A percentile compares a stretch with the other conserved stretches of the same genome.
phyloP scores from a whole-genome alignment of 768 basidiomycete genomes.

The Leccinum subtestaceum region DNA sequence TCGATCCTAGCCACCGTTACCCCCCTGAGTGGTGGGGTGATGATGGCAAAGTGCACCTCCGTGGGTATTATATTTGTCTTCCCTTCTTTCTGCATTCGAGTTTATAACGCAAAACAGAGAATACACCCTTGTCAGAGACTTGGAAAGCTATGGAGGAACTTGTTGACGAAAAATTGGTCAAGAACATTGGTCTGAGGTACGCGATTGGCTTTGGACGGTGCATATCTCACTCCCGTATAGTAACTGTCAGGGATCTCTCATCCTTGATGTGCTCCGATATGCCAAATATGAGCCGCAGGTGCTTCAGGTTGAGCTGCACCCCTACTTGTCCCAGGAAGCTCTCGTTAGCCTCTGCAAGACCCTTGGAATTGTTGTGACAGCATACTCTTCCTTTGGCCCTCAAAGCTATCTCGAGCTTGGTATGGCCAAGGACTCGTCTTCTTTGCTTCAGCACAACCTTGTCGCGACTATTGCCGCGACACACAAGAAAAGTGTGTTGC shows the following conservation, averaged over 20 bases:
- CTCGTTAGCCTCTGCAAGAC: slow-evolving; percentile 43
- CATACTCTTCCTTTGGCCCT: slow-evolving; percentile 55
- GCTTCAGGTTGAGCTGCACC: slow-evolving; percentile 60
- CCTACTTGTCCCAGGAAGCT: slow-evolving; percentile 49
- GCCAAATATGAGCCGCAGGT: slow-evolving; percentile 61
- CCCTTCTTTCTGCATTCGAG: neutral
- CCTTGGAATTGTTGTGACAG: slow-evolving; percentile 51
- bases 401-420: slow-evolving; percentile 64
- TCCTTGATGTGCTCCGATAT: slow-evolving; percentile 77
- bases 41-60: slow-evolving; percentile 63
- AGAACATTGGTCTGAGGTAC: slow-evolving; percentile 78
- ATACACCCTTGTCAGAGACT: slow-evolving; percentile 75
- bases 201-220: slow-evolving; percentile 3
- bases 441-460: slow-evolving; percentile 50
- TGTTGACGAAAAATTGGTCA: slow-evolving; percentile 64
- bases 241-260: slow-evolving; percentile 69
- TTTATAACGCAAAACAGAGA: slow-evolving; percentile 38
- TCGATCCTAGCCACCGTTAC: slow-evolving; percentile 71
- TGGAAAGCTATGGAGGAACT: slow-evolving; percentile 82
- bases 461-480: slow-evolving; percentile 46
- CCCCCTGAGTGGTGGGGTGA: slow-evolving; percentile 83
- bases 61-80: slow-evolving; percentile 36
- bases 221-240: slow-evolving; percentile 34
- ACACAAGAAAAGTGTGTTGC: slow-evolving; percentile 49
- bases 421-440: slow-evolving; percentile 48